Conservation (phyloP, 768 basidiomycete genomes). For the Suillus bovinus region DNA sequence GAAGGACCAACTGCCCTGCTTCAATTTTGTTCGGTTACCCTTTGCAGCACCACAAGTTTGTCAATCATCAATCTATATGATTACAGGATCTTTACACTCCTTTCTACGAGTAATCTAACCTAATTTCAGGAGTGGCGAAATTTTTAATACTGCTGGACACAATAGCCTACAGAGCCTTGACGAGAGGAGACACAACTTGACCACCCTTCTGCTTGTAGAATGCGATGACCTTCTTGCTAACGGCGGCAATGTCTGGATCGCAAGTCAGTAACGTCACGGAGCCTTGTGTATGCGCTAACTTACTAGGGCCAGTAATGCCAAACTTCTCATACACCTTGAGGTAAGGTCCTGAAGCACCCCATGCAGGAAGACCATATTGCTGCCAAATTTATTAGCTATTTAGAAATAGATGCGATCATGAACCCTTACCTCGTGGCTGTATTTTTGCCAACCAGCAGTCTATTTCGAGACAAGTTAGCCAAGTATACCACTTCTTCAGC, state of each 20-base stretch:
- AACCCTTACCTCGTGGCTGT: constrained; percentile 72
- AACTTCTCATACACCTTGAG: constrained; percentile 91
- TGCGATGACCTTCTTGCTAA: constrained; percentile 82
- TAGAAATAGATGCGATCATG: background rate
- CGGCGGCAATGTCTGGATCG: constrained; percentile 64
- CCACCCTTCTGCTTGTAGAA: constrained; percentile 85
- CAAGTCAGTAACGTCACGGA: constrained; percentile 12
- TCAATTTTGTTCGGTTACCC: background rate
- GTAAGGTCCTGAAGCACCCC: constrained; percentile 91
- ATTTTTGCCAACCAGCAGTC: constrained; percentile 86
- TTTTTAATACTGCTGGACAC: background rate
- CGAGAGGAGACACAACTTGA: constrained; percentile 69
- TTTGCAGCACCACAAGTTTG: background rate
- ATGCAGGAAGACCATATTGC: constrained; percentile 73
- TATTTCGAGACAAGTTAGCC: constrained; percentile 13
- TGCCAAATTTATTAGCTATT: constrained; percentile 26
- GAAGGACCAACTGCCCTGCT: background rate
- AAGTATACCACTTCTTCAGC: constrained; percentile 2
- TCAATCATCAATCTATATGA: constrained; percentile 12
- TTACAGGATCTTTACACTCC: constrained; percentile 18
- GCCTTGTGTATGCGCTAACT: constrained; percentile 27
- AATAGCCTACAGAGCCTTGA: constrained; percentile 59
- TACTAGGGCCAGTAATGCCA: constrained; percentile 76
- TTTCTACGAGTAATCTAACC: constrained; percentile 2
- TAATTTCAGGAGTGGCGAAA: background rate